These are phyloP conservation scores for Brassica balearica DNA, from an alignment of 441 rosid species.

Conservation along the genomic window DNA sequence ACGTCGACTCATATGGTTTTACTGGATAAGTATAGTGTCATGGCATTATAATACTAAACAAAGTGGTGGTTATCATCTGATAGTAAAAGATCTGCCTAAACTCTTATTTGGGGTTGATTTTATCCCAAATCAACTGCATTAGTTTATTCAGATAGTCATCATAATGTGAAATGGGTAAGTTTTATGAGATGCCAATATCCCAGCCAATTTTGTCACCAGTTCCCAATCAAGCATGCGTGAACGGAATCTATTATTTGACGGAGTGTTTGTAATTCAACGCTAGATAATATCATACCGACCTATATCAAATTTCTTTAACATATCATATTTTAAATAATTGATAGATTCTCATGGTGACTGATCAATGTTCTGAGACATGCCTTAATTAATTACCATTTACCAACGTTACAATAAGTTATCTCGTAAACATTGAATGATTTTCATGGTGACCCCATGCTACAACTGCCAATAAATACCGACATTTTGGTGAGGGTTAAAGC, in stretches of 20 bases:
- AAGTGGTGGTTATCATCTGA: no score
- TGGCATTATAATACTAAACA: no score
- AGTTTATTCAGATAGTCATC: neutral
- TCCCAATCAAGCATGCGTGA: constrained; percentile 17
- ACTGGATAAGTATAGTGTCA: no score
- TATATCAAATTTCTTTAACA: neutral
- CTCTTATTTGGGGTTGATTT: no score
- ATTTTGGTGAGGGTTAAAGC: constrained; percentile 38
- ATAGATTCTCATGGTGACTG: constrained; percentile 15
- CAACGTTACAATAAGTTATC: constrained; percentile 23
- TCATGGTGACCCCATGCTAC: constrained; percentile 24
- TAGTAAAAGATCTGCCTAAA: no score
- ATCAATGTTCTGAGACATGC: constrained; percentile 34
- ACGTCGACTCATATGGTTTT: no score
- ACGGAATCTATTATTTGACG: constrained; percentile 32
- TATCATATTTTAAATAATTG: neutral
- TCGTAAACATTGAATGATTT: neutral
- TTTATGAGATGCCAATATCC: neutral
- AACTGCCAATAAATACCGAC: constrained; percentile 43
- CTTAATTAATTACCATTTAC: constrained; percentile 22
- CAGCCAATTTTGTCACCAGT: neutral
- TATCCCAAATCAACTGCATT: no score
- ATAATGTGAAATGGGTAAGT: neutral
- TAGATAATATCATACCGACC: constrained; percentile 20
- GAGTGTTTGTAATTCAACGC: constrained; percentile 18